phyloP scores from a whole-genome alignment of 1,284 basidiomycete genomes.

The Cryptococcus sp. region DNA sequence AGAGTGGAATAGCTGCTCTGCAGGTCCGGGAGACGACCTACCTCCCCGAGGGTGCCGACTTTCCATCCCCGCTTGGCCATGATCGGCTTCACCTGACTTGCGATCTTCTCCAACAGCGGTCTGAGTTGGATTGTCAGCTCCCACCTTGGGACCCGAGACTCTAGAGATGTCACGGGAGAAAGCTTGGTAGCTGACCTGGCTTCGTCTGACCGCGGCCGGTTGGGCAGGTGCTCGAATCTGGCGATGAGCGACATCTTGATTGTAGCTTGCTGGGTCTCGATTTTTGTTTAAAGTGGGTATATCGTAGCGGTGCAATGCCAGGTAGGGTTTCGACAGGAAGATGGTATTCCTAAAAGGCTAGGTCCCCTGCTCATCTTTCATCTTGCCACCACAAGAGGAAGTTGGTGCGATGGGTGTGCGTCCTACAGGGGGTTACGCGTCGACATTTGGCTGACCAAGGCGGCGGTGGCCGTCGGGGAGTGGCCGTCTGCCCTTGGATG shows the following conservation, averaged over 20 bases:
- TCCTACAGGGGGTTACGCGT: background rate
- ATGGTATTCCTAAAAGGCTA: too few relatives aligned
- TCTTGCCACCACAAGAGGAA: background rate
- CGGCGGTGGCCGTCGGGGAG: too few relatives aligned
- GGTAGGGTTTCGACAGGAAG: too few relatives aligned
- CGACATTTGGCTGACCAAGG: background rate
- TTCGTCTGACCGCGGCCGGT: conserved; percentile 41
- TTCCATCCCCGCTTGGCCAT: conserved; percentile 78
- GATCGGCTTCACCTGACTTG: conserved; percentile 80
- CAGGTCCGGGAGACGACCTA: conserved; percentile 16
- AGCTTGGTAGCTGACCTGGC: conserved; percentile 36
- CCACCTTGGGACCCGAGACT: background rate
- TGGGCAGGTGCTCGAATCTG: conserved; percentile 46
- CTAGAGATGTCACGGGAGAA: background rate
- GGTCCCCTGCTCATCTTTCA: too few relatives aligned
- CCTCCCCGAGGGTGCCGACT: conserved; percentile 73
- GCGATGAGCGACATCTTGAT: conserved; percentile 33
- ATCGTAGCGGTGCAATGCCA: too few relatives aligned
- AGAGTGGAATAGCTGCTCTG: background rate
- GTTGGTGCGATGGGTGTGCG: background rate
- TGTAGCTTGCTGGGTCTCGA: background rate
- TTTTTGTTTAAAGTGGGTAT: too few relatives aligned
- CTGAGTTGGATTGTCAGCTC: conserved; percentile 14
- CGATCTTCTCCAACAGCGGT: conserved; percentile 64
- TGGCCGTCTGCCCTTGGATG: too few relatives aligned